Conservation (phyloP, 176 grass and related monocot species). For the Thalia dealbata region DNA sequence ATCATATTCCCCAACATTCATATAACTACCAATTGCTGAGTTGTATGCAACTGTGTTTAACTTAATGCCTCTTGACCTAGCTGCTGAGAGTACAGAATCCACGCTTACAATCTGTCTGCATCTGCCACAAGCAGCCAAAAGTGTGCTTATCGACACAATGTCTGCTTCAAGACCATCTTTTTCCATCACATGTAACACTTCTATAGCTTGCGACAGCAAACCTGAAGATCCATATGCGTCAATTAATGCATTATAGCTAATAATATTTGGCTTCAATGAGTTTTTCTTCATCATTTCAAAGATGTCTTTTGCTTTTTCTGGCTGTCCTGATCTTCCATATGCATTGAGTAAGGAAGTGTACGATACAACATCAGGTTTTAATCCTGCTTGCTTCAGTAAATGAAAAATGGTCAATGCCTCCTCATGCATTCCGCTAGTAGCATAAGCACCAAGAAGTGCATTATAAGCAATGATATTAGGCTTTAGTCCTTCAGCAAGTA, state of each 20-base stretch:
- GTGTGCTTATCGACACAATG: conserved; percentile 77
- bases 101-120: conserved; percentile 64
- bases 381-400: conserved; percentile 55
- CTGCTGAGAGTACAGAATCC: conserved; percentile 51
- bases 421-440: conserved; percentile 61
- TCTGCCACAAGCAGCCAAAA: conserved; percentile 68
- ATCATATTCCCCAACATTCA: conserved; percentile 62
- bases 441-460: conserved; percentile 80
- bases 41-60: conserved; percentile 86
- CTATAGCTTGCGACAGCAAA: conserved; percentile 60
- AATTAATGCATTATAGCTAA: conserved; percentile 94
- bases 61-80: conserved; percentile 53
- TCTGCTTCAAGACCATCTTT: conserved; percentile 65
- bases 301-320: conserved; percentile 60
- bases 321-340: conserved; percentile 73
- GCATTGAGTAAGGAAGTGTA: conserved; percentile 90
- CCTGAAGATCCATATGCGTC: conserved; percentile 88
- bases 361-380: conserved; percentile 73
- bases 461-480: conserved; percentile 90
- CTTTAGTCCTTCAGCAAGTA: conserved; percentile 77
- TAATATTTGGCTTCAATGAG: conserved; percentile 73
- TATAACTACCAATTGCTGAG: conserved; percentile 78
- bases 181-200: conserved; percentile 70
- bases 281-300: conserved; percentile 69
- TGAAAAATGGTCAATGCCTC: conserved; percentile 65